Base-by-base conservation (phyloP, 257 asterid species). In the Gentiana dahurica region DNA sequence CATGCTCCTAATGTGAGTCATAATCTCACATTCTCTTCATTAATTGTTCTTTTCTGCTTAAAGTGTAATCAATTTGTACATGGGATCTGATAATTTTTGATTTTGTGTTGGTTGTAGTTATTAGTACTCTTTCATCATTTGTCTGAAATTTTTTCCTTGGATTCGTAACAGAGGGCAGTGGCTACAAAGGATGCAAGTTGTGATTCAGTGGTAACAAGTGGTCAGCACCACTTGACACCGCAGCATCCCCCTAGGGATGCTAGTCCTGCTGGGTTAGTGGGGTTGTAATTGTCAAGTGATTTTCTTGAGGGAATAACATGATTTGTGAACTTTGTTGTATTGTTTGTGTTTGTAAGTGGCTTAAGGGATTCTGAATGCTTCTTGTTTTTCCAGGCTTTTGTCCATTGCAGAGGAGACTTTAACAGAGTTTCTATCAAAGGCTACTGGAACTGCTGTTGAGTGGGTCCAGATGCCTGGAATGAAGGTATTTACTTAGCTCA, bases 401-500 rank as follows among this genome's bases (percentile, higher is more conserved):
- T 82, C 94, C 87, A 86, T 81, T 83, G 95, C 95, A 83, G 95
- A 86, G 72, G 95, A 86, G 58, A 86, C 95, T 83, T 81, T 86
- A 86, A 64, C 95, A 79, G 95, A 86, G 87, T 86, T 86, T 86
- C 82, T 86, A 54, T 86, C 95, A 24, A 86, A 86, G 95, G 95
- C 95, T 62, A 86, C 95, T 68, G 95, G 95, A 83, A 86, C 95
- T 60, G 95, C 95, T 73, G 94, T 86, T 58, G 95, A 86, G 95
- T 86, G 95, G 95, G 88, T 86, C 88, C 95, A 83, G 81, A 86
- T 86, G 95, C 95, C 95, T 83, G 95, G 95, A 86, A 86, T 86
- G 95, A 86, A 86, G 95, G 95, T 86, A 79, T n/a, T 1, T 1
- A 11, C 34, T 57, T 37, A 52, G 48, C 58, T 6, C 24, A 24